Evolutionary conservation across 139 green algal genomes (phyloP), one percentile per base, ranked within the genome.

Genomic region (Chlorella vulgaris): DNA sequence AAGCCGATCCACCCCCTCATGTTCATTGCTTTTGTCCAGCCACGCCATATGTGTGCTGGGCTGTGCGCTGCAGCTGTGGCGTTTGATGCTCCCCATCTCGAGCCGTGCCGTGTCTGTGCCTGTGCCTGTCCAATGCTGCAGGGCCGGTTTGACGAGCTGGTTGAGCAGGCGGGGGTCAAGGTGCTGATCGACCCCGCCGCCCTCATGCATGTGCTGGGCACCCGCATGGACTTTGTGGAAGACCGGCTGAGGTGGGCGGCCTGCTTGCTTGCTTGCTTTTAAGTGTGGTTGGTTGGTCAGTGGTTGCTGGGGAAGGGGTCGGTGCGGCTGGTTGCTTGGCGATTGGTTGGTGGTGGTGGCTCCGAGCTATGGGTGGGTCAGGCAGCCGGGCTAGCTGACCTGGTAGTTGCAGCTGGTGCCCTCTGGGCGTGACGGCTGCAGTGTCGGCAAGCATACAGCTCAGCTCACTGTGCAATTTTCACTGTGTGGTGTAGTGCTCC

Each of bases 191-290:
- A 99, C 53, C 91, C 96, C 6, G 88, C 73, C n/a, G 96, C 96
- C 15, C 74, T 99, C 5, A 99, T 99, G 95, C 94, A 98, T 68
- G 84, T 99, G 10, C 84, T 99, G 66, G 97, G 97, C n/a, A 99
- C 97, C 19, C 92, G 86, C 35, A 98, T 99, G 91, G 95, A 99
- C 76, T 99, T 90, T 76, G 86, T 98, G 15, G 86, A 97, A 51
- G 96, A 99, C 81, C 43, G 90, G 21, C 73, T 99, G 4, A 95
- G 85, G 93, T 96, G 69, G 31, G 87, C 29, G 63, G 63, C n/a
- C 26, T 39, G 63, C n/a, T 43, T n/a, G 31, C 7, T 18, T 8
- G 60, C 60, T 7, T 13, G 60, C 7, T 13, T 22, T 18, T 33
- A 18, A 24, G 24, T 18, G 19, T 36, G 28, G 60, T 40, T 8